These are phyloP conservation scores for Gracilaria gracilis DNA, from an alignment of 23 red algal genomes.

Conservation along the genomic window DNA sequence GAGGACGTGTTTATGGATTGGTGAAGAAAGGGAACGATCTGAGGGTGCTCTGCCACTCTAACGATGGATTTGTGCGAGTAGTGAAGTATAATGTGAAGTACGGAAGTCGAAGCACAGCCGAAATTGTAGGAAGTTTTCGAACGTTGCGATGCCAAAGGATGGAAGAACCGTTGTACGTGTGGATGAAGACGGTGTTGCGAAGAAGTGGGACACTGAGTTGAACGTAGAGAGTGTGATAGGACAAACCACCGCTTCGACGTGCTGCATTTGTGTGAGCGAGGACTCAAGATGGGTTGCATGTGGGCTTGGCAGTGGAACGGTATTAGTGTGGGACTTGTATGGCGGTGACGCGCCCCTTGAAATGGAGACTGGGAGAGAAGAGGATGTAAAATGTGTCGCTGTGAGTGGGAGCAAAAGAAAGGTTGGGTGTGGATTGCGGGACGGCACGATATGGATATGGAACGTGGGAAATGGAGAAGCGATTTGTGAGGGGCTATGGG, in stretches of 20 bases:
- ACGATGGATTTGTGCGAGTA: neutral
- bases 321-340: neutral
- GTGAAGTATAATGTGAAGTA: neutral
- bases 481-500: neutral
- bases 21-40: neutral
- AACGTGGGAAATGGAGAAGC: neutral
- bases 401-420: too few relatives aligned
- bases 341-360: neutral
- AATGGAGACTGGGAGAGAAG: neutral
- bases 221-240: neutral
- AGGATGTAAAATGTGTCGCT: neutral
- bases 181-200: neutral
- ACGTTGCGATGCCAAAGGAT: neutral
- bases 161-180: neutral
- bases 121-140: neutral
- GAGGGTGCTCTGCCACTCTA: neutral
- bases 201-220: neutral
- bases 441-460: conserved; percentile 1
- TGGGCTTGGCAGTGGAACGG: neutral
- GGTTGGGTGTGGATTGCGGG: neutral
- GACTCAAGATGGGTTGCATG: conserved; percentile 6
- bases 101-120: neutral
- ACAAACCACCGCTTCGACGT: too few relatives aligned
- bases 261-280: neutral
- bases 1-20: neutral